Percentiles rank a stretch among this genome's conserved stretches.
Conservation (phyloP, 352 stramenopile genomes). For the Phytophthora pseudosyringae region DNA sequence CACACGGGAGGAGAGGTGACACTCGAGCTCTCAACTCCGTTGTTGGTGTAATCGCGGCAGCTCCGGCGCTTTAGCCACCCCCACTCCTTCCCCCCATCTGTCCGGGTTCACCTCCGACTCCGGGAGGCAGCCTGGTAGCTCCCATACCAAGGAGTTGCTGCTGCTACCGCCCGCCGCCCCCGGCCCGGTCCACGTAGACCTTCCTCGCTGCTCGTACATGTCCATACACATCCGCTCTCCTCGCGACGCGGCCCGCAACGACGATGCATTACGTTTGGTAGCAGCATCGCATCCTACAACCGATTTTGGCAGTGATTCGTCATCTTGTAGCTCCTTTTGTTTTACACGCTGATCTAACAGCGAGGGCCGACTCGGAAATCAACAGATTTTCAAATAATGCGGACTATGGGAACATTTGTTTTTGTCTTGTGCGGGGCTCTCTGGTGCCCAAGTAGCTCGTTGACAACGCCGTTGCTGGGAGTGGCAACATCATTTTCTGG, state of each 20-base stretch:
- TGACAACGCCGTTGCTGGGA: too few species aligned
- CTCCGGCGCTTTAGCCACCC: neutral
- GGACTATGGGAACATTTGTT: conserved; percentile 2
- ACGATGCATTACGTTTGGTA: conserved; percentile 57
- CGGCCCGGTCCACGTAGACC: conserved; percentile 24
- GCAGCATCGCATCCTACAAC: conserved; percentile 54
- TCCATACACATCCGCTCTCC: conserved; percentile 22
- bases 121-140: conserved; percentile 24
- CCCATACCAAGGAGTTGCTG: conserved; percentile 13
- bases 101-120: conserved; percentile 22
- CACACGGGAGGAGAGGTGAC: conserved; percentile 3
- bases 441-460: too few species aligned
- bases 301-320: conserved; percentile 45
- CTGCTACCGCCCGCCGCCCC: conserved; percentile 8
- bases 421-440: too few species aligned
- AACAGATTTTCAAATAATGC: conserved; percentile 34
- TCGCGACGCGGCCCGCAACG: conserved; percentile 39
- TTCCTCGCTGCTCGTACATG: conserved; percentile 32
- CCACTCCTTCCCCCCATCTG: conserved; percentile 2
- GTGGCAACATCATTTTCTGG: too few species aligned
- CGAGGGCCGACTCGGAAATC: conserved; percentile 27
- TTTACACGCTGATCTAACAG: conserved; percentile 8
- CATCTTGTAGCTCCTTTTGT: conserved; percentile 40
- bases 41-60: neutral
- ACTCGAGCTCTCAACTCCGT: conserved; percentile 1